Base-by-base conservation (phyloP, 192 early-diverging fungal genomes). In the Backusella macrospora region DNA sequence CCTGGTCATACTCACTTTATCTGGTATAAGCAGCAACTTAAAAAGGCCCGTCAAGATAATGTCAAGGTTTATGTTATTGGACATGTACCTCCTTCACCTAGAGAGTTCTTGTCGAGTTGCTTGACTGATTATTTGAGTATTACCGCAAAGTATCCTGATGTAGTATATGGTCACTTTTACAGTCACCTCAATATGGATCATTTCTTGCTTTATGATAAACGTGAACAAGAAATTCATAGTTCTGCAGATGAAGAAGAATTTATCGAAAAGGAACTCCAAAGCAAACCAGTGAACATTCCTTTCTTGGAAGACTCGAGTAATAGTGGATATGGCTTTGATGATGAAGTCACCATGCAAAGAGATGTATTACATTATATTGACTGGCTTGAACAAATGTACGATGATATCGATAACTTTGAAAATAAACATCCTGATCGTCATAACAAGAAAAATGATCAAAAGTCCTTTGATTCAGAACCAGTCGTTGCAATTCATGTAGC, bases 171-270 rank as follows among this genome's bases (percentile, higher is more conserved):
- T 23, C 92, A 93, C 81, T 74, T 90, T 47, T 93, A 83, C 62
- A 91, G 92, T 7, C 92, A 93, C 72, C 85, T 87, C 74, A 93
- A 93, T 68, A 87, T 91, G 75, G 92, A 93, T 67, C 82, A 49
- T 38, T 76, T 77, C 42, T 63, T 76, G 43, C 46, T 77, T 10
- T 68, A 68, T 10, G 74, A 70, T 18, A 55, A 44, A 6, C 37
- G 47, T 26, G 37, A 47, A 8, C 29, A 52, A 4, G 42, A 44
- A 38, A 39, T 64, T 38, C 26, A 34, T n/a, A 8, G 34, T 26
- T 16, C 38, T 1, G 34, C 63, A 2, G 63, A 38, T 38, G 67
- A 43, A 13, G 45, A 46, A 38, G 55, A 48, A 18, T 65, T 21
- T 16, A 16, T 23, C n/a, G 37, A 47, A 38, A 55, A 49, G 15